phyloP scores from a whole-genome alignment of 257 asterid species.

The Solanum bulbocastanum region DNA sequence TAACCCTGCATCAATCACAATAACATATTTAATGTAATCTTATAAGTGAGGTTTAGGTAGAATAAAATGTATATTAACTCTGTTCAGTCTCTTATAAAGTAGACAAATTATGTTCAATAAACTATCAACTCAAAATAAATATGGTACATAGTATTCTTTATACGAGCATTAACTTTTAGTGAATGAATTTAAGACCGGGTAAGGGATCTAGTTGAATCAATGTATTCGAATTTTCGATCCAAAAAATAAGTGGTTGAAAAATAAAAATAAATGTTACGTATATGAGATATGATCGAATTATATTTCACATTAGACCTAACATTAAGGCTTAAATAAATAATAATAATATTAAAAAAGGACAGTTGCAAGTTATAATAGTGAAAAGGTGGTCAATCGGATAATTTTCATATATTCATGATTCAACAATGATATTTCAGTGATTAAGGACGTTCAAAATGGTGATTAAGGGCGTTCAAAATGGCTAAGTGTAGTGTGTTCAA shows the following conservation, averaged over 20 bases:
- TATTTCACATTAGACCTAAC: not conserved
- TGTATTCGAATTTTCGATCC: not conserved
- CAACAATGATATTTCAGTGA: not conserved
- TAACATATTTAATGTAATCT: not conserved
- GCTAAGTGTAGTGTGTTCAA: not conserved
- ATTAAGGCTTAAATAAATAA: not conserved
- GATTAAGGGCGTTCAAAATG: not conserved
- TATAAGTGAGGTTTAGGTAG: too few species aligned
- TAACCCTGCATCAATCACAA: too few species aligned
- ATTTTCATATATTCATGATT: not conserved
- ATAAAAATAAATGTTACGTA: too few species aligned
- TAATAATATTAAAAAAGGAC: too few species aligned
- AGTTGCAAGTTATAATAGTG: not conserved
- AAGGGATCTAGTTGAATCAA: not conserved
- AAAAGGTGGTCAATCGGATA: not conserved
- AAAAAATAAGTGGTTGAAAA: not conserved
- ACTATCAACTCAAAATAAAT: not conserved
- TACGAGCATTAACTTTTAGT: not conserved
- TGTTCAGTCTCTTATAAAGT: not conserved
- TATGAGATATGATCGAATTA: not conserved
- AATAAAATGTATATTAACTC: too few species aligned
- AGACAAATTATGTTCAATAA: not conserved
- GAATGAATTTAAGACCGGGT: not conserved
- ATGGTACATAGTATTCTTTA: not conserved
- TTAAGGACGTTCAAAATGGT: not conserved